A percentile compares a stretch with the other conserved stretches of the same genome.
These are phyloP conservation scores for Candida montana DNA, from an alignment of 805 yeast genomes.

Conservation along the genomic window DNA sequence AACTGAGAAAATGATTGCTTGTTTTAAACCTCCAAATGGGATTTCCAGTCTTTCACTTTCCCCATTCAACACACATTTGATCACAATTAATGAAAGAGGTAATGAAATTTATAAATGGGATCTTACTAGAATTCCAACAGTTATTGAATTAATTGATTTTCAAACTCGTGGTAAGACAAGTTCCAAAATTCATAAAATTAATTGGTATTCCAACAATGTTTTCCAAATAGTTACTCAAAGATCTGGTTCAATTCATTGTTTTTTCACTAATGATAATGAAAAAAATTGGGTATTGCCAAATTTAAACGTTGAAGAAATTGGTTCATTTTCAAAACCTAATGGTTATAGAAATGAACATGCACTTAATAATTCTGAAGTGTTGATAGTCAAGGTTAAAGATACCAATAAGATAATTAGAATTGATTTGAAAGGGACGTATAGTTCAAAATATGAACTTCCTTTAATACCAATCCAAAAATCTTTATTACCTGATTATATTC, in stretches of 20 bases:
- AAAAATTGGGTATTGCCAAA: conserved; percentile 23
- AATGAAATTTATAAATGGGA: conserved; percentile 66
- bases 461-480: conserved; percentile 22
- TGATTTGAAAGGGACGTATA: conserved; percentile 20
- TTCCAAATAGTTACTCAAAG: conserved; percentile 46
- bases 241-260: conserved; percentile 62
- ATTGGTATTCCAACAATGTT: conserved; percentile 46
- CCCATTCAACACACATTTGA: conserved; percentile 53
- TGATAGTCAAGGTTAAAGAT: conserved; percentile 3
- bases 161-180: conserved; percentile 60
- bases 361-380: not conserved
- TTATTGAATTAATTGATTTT: conserved; percentile 50
- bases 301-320: conserved; percentile 8
- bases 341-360: not conserved
- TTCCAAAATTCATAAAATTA: conserved; percentile 42
- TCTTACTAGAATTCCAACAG: conserved; percentile 42
- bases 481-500: conserved; percentile 23
- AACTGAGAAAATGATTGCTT: conserved; percentile 32
- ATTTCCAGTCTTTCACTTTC: conserved; percentile 55
- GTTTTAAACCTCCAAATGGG: conserved; percentile 58
- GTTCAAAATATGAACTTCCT: conserved; percentile 39
- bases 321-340: not conserved
- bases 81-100: conserved; percentile 52
- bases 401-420: conserved; percentile 17
- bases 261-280: conserved; percentile 26